Base-by-base conservation (phyloP, 1,139 yeast species). In the Sporopachydermia cereana region DNA sequence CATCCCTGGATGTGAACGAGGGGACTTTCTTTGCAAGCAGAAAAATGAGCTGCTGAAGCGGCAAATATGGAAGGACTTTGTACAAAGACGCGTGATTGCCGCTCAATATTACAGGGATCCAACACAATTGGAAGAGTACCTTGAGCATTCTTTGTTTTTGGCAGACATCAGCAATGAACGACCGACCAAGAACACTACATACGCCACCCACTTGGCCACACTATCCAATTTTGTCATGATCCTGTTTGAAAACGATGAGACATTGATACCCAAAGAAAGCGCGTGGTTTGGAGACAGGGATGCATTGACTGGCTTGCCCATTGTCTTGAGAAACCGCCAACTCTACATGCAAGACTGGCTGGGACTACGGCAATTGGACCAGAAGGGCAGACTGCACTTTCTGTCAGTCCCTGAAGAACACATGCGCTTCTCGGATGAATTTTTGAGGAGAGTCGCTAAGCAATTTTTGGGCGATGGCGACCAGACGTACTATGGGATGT, bases 61-160 rank as follows among this genome's bases (percentile, higher is more conserved):
- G 30, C 86, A 78, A 53, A 76, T 83, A 1, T 84, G 88, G 79
- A 59, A 67, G 27, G 65, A 66, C 14, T 67, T 67, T 20, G 69
- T 83, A 0, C 94, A 84, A 55, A 67, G 68, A 12, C 62, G 72
- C 5, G 62, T 81, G 1, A 64, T 84, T 1, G 81, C 86, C 3
- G 93, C 94, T 0, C 94, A 84, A 55, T 84, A 82, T 57, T 84
- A 77, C 59, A 66, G 94, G 51, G 66, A 69, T 45, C 65, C 61
- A 5, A 52, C 52, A 16, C 67, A 74, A 22, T 66, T 68, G 46
- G 75, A 68, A 0, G 57, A 62, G 30, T 80, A 79, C 54, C 54
- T 76, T 49, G 61, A 66, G 27, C 63, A 72, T 49, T 76, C 83
- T 2, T 59, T 60, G 36, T 79, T 76, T 51, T 61, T 84, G 44